Conservation (phyloP, 2,329 filamentous ascomycete species). For the Talaromyces sp. region DNA sequence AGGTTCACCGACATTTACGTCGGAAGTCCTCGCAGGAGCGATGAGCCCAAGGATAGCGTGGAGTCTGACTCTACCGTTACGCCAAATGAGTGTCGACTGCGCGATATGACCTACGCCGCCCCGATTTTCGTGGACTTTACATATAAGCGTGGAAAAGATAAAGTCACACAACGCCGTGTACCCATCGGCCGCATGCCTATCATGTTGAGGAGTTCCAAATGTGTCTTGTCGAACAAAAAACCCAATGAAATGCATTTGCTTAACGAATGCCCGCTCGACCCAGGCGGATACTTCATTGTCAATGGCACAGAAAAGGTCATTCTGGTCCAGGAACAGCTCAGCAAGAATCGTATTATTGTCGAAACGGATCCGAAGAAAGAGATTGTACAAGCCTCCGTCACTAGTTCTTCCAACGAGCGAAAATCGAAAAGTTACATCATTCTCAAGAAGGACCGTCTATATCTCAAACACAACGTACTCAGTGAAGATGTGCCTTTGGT, state of each 20-base stretch:
- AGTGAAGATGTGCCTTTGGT: conserved; percentile 93
- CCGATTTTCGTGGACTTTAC: conserved; percentile 90
- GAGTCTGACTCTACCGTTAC: conserved; percentile 59
- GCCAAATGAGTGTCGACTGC: conserved; percentile 91
- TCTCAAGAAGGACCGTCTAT: conserved; percentile 87
- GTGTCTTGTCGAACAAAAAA: conserved; percentile 75
- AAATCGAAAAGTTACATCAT: conserved; percentile 98
- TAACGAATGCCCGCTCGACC: conserved; percentile 93
- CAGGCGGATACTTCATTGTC: conserved; percentile 96
- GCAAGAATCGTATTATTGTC: conserved; percentile 98
- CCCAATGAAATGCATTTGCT: conserved; percentile 86
- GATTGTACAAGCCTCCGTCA: conserved; percentile 91
- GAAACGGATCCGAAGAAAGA: conserved; percentile 90
- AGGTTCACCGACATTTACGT: conserved; percentile 83
- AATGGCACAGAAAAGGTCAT: conserved; percentile 98
- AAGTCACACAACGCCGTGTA: conserved; percentile 65
- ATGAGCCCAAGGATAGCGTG: conserved; percentile 57
- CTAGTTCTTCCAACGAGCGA: conserved; percentile 93
- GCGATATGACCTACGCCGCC: conserved; percentile 97
- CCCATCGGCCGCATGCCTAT: conserved; percentile 88
- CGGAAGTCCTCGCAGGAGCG: conserved; percentile 72
- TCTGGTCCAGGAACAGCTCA: conserved; percentile 94
- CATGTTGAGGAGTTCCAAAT: conserved; percentile 95
- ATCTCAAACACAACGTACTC: conserved; percentile 87
- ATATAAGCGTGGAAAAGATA: conserved; percentile 77